phyloP scores from a whole-genome alignment of 2,329 filamentous ascomycete species.

The Colletotrichum aenigma region DNA sequence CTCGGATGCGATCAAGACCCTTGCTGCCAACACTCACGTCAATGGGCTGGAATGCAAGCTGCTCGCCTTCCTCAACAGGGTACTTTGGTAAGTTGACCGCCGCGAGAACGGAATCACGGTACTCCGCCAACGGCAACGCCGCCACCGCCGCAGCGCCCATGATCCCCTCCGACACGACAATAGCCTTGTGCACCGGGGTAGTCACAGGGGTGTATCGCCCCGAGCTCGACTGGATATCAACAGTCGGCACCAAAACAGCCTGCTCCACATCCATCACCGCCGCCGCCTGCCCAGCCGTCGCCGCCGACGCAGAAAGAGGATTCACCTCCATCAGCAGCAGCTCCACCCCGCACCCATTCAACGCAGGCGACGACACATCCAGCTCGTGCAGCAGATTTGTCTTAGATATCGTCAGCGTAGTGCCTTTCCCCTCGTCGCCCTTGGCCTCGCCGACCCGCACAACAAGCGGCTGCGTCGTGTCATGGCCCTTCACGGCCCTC shows the following conservation, averaged over 20 bases:
- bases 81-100: conserved; percentile 63
- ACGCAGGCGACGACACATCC: conserved; percentile 63
- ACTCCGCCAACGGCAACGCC: conserved; percentile 42
- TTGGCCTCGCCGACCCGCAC: conserved; percentile 47
- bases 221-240: conserved; percentile 72
- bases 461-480: conserved; percentile 62
- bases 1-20: conserved; percentile 70
- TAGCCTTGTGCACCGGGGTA: conserved; percentile 82
- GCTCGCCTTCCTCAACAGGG: conserved; percentile 34
- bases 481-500: conserved; percentile 57
- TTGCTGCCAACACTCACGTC: conserved; percentile 67
- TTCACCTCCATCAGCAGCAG: conserved; percentile 61
- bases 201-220: conserved; percentile 70
- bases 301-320: conserved; percentile 45
- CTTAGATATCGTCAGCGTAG: conserved; percentile 23
- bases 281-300: conserved; percentile 40
- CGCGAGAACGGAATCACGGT: conserved; percentile 49
- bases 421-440: neutral
- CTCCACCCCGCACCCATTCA: conserved; percentile 68
- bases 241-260: conserved; percentile 73
- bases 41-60: conserved; percentile 58
- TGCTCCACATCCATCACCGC: conserved; percentile 55
- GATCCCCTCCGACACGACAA: conserved; percentile 77
- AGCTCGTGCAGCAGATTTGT: conserved; percentile 58
- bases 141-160: conserved; percentile 65